phyloP scores from a whole-genome alignment of 257 asterid species.

The Prunella vulgaris region DNA sequence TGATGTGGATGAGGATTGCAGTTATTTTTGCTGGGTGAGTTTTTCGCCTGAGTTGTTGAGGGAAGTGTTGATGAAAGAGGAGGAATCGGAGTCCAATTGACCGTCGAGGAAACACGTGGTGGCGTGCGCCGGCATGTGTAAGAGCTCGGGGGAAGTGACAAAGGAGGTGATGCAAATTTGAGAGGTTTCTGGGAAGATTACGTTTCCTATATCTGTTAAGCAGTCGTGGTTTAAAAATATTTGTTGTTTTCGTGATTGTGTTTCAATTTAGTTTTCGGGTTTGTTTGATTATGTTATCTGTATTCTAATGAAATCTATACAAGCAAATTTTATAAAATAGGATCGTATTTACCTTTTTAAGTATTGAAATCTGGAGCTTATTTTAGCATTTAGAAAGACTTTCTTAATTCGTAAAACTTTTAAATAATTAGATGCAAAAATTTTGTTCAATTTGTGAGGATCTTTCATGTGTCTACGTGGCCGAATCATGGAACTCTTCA shows the following conservation, averaged over 20 bases:
- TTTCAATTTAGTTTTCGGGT: background rate
- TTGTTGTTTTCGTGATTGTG: background rate
- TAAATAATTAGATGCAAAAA: background rate
- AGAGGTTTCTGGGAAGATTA: no score
- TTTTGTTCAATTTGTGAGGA: background rate
- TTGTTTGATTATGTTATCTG: constrained; percentile 9
- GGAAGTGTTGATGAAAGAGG: no score
- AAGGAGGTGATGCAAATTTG: no score
- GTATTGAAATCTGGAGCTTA: background rate
- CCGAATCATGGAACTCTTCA: background rate
- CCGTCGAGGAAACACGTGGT: no score
- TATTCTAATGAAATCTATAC: background rate
- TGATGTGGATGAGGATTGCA: no score
- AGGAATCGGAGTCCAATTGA: no score
- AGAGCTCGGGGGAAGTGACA: no score
- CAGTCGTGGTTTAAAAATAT: background rate
- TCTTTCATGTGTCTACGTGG: background rate
- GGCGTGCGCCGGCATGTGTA: no score
- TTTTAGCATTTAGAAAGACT: background rate
- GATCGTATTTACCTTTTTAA: background rate
- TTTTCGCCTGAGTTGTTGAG: no score
- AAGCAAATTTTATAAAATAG: background rate
- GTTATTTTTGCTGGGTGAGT: no score
- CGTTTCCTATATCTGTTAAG: no score
- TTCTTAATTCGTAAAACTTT: background rate